Evolutionary conservation across 73 alveolate genomes (phyloP).

Genomic region (Blepharisma stoltei): DNA sequence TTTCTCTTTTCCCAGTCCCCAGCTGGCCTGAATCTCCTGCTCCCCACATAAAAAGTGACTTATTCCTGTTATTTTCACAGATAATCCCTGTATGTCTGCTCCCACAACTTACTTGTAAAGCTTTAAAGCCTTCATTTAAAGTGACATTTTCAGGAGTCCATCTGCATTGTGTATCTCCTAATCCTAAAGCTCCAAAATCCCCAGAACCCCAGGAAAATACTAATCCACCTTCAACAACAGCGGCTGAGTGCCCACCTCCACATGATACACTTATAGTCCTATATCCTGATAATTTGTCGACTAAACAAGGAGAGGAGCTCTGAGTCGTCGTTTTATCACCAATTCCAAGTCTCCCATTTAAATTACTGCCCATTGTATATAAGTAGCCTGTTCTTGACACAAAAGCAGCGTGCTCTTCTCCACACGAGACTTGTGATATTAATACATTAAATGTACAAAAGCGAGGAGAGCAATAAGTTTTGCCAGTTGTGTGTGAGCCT

Average conservation of each 20-base stretch:
- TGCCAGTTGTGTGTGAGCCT: slow-evolving; percentile 35
- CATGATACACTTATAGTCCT: slow-evolving; percentile 58
- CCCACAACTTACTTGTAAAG: slow-evolving; percentile 46
- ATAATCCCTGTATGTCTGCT: slow-evolving; percentile 49
- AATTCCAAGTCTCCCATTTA: slow-evolving; percentile 71
- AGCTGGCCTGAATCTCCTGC: slow-evolving; percentile 44
- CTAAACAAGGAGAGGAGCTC: slow-evolving; percentile 34
- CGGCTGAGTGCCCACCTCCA: slow-evolving; percentile 85
- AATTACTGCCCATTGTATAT: slow-evolving; percentile 73
- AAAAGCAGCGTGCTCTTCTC: slow-evolving; percentile 61
- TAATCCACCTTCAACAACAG: slow-evolving; percentile 62
- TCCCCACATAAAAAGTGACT: slow-evolving; percentile 32
- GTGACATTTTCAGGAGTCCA: neutral
- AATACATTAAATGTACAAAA: slow-evolving; percentile 52
- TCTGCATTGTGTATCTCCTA: slow-evolving; percentile 35
- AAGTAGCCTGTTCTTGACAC: slow-evolving; percentile 51
- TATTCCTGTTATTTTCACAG: slow-evolving; percentile 6
- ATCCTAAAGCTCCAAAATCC: slow-evolving; percentile 62
- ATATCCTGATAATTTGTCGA: slow-evolving; percentile 25
- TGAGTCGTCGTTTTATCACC: slow-evolving; percentile 31
- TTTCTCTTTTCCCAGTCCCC: slow-evolving; percentile 36
- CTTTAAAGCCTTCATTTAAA: neutral
- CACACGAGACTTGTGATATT: slow-evolving; percentile 53
- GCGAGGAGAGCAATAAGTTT: slow-evolving; percentile 45
- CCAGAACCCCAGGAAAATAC: slow-evolving; percentile 86